Percentiles rank a stretch among this genome's conserved stretches.
Conservation (phyloP, 306 rosid species). For the Quercus parvula region DNA sequence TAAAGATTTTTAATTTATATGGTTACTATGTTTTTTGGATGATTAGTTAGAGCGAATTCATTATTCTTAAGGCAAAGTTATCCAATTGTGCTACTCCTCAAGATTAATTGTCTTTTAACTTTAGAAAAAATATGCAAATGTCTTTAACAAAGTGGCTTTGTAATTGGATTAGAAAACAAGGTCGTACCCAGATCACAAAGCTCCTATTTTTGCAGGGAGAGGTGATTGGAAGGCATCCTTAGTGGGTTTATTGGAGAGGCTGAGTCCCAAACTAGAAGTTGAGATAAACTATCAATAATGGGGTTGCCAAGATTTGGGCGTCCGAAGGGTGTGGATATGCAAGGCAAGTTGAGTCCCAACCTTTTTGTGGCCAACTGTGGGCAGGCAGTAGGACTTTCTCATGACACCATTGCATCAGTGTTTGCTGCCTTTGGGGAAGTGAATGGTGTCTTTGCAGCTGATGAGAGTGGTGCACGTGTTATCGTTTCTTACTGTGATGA, state of each 20-base stretch:
- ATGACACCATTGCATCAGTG: constrained; percentile 45
- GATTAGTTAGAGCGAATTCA: no score
- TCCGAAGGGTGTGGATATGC: constrained; percentile 33
- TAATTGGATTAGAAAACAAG: no score
- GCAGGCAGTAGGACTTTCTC: constrained; percentile 61
- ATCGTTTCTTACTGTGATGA: constrained; percentile 54
- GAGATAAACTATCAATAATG: constrained; percentile 21
- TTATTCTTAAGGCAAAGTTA: no score
- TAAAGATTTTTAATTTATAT: no score
- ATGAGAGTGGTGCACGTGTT: constrained; percentile 79
- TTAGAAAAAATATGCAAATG: no score
- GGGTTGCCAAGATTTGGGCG: constrained; percentile 61
- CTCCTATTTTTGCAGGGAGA: no score
- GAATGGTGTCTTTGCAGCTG: constrained; percentile 66
- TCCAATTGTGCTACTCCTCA: no score
- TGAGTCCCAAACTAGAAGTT: not conserved
- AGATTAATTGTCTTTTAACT: no score
- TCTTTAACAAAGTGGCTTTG: no score
- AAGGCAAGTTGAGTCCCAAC: constrained; percentile 49
- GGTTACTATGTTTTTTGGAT: no score
- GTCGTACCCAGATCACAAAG: no score
- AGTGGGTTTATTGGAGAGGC: not conserved
- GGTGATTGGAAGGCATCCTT: no score
- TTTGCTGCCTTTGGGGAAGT: constrained; percentile 65
- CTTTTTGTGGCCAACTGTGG: constrained; percentile 89